Evolutionary conservation across 2,329 filamentous ascomycete genomes (phyloP).

Genomic region (Teratosphaeria gauchensis): DNA sequence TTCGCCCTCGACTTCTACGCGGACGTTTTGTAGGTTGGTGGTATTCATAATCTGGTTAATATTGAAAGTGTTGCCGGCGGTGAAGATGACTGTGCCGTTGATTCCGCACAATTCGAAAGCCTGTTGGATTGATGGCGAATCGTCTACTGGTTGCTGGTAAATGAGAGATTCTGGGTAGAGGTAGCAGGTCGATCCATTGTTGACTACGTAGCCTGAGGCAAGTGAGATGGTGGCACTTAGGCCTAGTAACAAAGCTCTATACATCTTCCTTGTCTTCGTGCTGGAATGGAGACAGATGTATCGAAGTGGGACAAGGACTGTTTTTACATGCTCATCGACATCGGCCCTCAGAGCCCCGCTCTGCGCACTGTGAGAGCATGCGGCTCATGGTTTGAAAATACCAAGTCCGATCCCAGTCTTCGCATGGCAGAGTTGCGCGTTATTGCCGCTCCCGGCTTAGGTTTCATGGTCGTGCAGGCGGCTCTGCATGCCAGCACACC

Average conservation of each 20-base stretch:
- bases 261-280: background rate
- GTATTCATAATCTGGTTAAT: slow-evolving; percentile 43
- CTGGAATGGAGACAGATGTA: background rate
- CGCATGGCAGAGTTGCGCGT: background rate
- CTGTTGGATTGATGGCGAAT: slow-evolving; percentile 38
- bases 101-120: slow-evolving; percentile 41
- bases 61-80: slow-evolving; percentile 37
- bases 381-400: background rate
- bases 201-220: slow-evolving; percentile 3
- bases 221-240: background rate
- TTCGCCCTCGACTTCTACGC: slow-evolving; percentile 40
- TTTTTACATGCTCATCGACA: background rate
- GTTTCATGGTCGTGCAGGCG: background rate
- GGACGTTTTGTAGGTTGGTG: slow-evolving; percentile 35
- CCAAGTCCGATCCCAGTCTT: background rate
- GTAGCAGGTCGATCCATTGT: slow-evolving; percentile 4
- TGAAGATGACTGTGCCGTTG: slow-evolving; percentile 41
- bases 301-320: background rate
- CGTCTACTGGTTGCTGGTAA: slow-evolving; percentile 26
- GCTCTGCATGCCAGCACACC: background rate
- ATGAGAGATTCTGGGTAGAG: slow-evolving; percentile 4
- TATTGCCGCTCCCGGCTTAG: background rate
- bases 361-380: background rate
- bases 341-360: background rate
- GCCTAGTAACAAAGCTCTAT: background rate